Evolutionary conservation across 2,329 filamentous ascomycete genomes (phyloP), one percentile per base, ranked within the genome.

Genomic region (Geosmithia morbida): DNA sequence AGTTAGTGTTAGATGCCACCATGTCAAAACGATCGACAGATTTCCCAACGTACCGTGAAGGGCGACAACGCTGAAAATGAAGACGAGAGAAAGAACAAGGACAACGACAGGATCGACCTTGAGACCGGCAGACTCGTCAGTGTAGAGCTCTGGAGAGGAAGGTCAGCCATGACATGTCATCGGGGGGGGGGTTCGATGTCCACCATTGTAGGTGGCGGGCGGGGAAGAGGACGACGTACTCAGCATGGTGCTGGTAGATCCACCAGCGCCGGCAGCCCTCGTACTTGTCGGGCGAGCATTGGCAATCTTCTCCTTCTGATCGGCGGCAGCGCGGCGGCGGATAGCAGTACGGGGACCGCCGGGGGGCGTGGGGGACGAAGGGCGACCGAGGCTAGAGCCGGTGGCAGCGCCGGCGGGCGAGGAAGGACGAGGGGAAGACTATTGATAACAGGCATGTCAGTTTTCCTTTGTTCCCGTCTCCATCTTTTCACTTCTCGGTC

Each of bases 31-130:
- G n/a, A n/a, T n/a, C n/a, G n/a, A n/a, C n/a, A n/a, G n/a, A n/a
- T n/a, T n/a, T n/a, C n/a, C n/a, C n/a, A n/a, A 74, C 87, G 58
- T 81, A 97, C 92, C 88, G 72, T 98, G 92, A 62, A 98, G 76
- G 57, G 88, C 89, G 61, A 98, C 92, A 62, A 98, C 92, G 61
- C 85, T 92, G 73, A 98, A 96, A 68, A 98, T 98, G 69, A 98
- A 98, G 52, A 94, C 92, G 59, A 98, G 79, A 61, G 87, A 94
- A 57, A 98, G 76, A 56, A 96, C 92, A 61, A 98, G 77, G 54
- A 98, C 90, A 55, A 98, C 89, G 50, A 98, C 92, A 19, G 92
- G 92, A 66, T 98, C 92, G 54, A 98, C 92, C 74, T 96, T 95
- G 59, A 98, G 74, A 52, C 92, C 92, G 50, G 92, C 92, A 54